Evolutionary conservation across 179 eudicot genomes (phyloP).

Genomic region (Monotropa hypopitys): DNA sequence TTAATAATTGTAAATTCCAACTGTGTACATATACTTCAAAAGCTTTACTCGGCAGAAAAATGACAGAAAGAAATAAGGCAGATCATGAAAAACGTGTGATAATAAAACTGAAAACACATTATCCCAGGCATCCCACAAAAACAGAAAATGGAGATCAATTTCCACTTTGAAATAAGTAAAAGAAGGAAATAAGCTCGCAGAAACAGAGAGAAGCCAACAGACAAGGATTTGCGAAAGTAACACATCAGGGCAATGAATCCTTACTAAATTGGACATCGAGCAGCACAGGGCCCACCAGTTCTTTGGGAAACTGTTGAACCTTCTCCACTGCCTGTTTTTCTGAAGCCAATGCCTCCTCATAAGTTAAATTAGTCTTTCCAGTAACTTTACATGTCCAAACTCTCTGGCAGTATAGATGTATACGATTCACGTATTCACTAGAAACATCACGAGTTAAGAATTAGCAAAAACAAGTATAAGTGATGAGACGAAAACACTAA

Average conservation of each 20-base stretch:
- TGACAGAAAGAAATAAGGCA: not conserved
- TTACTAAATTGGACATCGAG: slow-evolving; percentile 78
- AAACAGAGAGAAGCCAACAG: not conserved
- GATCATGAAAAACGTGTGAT: not conserved
- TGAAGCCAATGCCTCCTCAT: slow-evolving; percentile 84
- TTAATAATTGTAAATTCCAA: not conserved
- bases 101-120: not conserved
- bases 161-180: not conserved
- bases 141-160: not conserved
- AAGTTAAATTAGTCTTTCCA: slow-evolving; percentile 70
- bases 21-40: not conserved
- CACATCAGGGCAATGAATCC: slow-evolving; percentile 10
- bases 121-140: not conserved
- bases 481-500: not conserved
- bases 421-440: slow-evolving; percentile 80
- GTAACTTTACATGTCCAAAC: slow-evolving; percentile 88
- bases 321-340: slow-evolving; percentile 66
- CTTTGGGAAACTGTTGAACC: slow-evolving; percentile 71
- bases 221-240: not conserved
- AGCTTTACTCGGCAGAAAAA: not conserved
- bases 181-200: not conserved
- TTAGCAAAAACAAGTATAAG: not conserved
- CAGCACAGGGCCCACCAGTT: slow-evolving; percentile 55
- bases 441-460: slow-evolving; percentile 16
- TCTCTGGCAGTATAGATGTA: slow-evolving; percentile 67